Percentiles rank a stretch among this genome's conserved stretches.
These are phyloP conservation scores for Panicum hallii DNA, from an alignment of 202 grass and related monocot species.

Conservation along the genomic window DNA sequence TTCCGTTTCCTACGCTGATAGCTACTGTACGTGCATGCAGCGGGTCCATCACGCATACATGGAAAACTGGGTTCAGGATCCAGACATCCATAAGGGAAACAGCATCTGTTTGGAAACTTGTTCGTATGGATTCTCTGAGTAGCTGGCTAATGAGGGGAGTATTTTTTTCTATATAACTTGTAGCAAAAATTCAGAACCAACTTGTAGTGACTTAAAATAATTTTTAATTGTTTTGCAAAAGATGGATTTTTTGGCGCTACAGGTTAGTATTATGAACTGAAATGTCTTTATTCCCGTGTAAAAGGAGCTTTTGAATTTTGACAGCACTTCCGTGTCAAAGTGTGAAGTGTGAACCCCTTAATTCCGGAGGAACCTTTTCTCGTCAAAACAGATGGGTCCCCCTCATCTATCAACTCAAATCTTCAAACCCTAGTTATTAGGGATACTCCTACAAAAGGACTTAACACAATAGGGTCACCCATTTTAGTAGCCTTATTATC, in stretches of 20 bases:
- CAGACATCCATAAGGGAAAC: background rate
- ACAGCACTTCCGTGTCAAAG: background rate
- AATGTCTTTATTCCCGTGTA: background rate
- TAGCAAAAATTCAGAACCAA: background rate
- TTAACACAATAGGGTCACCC: background rate
- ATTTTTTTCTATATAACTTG: no score
- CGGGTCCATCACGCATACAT: background rate
- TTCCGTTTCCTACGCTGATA: background rate
- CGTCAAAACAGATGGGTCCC: conserved; percentile 18
- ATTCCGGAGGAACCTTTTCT: background rate
- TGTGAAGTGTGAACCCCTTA: conserved; percentile 31
- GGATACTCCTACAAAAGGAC: background rate
- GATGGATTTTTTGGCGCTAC: background rate
- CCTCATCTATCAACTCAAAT: conserved; percentile 4
- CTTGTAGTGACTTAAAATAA: background rate
- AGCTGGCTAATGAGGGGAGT: background rate
- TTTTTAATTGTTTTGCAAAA: background rate
- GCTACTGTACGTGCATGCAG: conserved; percentile 4
- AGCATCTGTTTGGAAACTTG: background rate
- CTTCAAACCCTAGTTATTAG: conserved; percentile 34
- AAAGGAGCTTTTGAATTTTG: conserved; percentile 2
- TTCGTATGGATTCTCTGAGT: background rate
- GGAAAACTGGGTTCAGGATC: background rate
- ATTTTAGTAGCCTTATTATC: background rate
- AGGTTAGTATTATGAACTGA: background rate